phyloP scores from a whole-genome alignment of 2,329 filamentous ascomycete genomes.

The Mycosphaerella sp. region DNA sequence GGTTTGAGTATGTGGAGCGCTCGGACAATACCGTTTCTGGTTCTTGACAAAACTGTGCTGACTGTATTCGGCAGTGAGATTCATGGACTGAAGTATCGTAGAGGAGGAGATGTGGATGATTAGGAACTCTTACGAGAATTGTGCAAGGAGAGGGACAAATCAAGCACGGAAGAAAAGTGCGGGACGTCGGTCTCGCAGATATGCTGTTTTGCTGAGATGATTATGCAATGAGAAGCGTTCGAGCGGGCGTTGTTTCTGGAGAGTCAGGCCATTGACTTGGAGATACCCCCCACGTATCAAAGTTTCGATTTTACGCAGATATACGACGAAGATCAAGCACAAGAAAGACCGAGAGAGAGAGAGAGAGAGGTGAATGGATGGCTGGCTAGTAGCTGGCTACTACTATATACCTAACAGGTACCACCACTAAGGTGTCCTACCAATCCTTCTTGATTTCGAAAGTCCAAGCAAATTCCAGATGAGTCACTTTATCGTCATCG shows the following conservation, averaged over 20 bases:
- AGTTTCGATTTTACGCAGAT: too few relatives aligned
- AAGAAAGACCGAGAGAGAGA: too few relatives aligned
- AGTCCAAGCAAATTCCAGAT: constrained; percentile 90
- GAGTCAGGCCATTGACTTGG: background rate
- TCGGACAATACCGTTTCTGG: background rate
- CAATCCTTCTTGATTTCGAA: constrained; percentile 98
- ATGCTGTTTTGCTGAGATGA: background rate
- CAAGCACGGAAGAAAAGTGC: background rate
- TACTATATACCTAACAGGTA: too few relatives aligned
- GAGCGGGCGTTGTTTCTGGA: background rate
- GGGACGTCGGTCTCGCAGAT: too few relatives aligned
- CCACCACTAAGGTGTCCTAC: constrained; percentile 43
- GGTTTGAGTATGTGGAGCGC: constrained; percentile 70
- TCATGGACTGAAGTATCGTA: constrained; percentile 29
- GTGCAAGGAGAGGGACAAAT: background rate
- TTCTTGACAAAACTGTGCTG: constrained; percentile 6
- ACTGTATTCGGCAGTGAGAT: constrained; percentile 26
- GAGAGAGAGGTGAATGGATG: too few relatives aligned
- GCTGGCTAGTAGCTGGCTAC: too few relatives aligned
- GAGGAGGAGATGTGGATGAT: constrained; percentile 25
- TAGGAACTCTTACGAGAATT: constrained; percentile 4
- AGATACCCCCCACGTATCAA: too few relatives aligned
- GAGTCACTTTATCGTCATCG: constrained; percentile 87
- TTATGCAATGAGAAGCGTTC: constrained; percentile 4
- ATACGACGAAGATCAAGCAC: too few relatives aligned